Conservation (phyloP, 192 early-diverging fungal genomes). For the Dissophora globulifera region DNA sequence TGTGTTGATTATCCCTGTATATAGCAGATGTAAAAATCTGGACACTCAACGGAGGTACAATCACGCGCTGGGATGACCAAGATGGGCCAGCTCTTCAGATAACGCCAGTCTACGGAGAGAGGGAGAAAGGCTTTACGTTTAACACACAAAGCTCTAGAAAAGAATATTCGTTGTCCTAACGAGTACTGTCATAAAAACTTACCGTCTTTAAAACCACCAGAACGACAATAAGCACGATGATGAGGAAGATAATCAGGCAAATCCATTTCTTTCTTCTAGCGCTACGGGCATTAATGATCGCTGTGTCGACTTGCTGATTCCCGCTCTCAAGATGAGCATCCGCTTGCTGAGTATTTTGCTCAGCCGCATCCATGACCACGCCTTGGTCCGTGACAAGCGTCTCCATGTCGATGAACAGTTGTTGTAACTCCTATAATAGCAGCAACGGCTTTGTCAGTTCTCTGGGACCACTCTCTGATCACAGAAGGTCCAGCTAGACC, state of each 20-base stretch:
- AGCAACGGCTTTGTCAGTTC: too few species aligned
- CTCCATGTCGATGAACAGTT: slow-evolving; percentile 91
- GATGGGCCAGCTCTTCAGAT: not conserved
- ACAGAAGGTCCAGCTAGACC: too few species aligned
- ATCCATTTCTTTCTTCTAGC: slow-evolving; percentile 71
- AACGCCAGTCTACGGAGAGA: not conserved
- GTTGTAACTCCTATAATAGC: slow-evolving; percentile 87
- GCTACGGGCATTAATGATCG: slow-evolving; percentile 53
- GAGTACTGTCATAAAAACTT: too few species aligned
- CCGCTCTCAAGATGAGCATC: slow-evolving; percentile 72
- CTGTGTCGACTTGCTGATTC: slow-evolving; percentile 65
- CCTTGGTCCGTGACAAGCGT: slow-evolving; percentile 83
- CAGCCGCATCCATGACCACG: slow-evolving; percentile 77
- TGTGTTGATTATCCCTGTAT: too few species aligned
- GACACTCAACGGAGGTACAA: too few species aligned
- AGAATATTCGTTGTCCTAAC: too few species aligned
- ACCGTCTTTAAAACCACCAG: slow-evolving; percentile 44
- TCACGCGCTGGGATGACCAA: too few species aligned
- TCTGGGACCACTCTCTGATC: too few species aligned
- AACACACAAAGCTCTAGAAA: too few species aligned
- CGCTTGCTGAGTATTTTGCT: slow-evolving; percentile 69
- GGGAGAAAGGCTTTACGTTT: not conserved
- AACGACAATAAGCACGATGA: slow-evolving; percentile 56
- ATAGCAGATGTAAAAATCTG: too few species aligned
- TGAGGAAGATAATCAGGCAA: slow-evolving; percentile 55